Conservation (phyloP, 768 basidiomycete genomes). For the Termitomyces titanicus region DNA sequence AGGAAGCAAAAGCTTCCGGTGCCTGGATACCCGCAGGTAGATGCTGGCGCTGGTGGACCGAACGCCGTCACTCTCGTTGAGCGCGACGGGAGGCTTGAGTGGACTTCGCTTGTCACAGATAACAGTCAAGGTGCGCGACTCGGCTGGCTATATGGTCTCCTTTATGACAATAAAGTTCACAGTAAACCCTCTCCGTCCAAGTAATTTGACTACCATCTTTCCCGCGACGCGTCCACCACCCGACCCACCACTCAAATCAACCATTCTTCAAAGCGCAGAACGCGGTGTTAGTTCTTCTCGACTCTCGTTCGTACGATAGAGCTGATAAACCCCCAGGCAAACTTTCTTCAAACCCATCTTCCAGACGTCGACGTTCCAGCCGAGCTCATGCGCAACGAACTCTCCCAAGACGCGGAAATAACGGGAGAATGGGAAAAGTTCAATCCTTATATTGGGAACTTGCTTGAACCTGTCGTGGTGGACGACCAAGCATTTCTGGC, state of each 20-base stretch:
- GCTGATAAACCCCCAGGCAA: constrained; percentile 41
- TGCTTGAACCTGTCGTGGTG: constrained; percentile 39
- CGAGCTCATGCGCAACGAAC: constrained; percentile 58
- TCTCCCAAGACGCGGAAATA: constrained; percentile 42
- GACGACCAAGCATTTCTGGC: constrained; percentile 32
- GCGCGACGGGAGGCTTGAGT: constrained; percentile 41
- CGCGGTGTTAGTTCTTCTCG: constrained; percentile 49
- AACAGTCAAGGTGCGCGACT: constrained; percentile 18
- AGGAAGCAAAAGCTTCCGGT: constrained; percentile 19
- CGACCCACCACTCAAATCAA: constrained; percentile 24
- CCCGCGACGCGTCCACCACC: constrained; percentile 50
- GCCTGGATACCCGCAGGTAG: constrained; percentile 50
- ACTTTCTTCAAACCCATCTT: constrained; percentile 65
- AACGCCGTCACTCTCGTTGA: constrained; percentile 54
- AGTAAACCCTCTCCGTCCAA: constrained; percentile 19
- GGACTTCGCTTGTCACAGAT: constrained; percentile 41
- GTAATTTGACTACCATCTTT: constrained; percentile 42
- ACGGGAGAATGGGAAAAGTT: constrained; percentile 35
- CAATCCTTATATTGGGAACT: constrained; percentile 56
- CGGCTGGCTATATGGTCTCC: constrained; percentile 9
- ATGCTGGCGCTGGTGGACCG: constrained; percentile 41
- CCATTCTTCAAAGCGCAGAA: constrained; percentile 51
- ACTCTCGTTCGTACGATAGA: background rate
- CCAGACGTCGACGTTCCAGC: constrained; percentile 73
- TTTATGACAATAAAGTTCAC: background rate